phyloP scores from a whole-genome alignment of 805 yeast genomes.

The Nakazawaea populi region DNA sequence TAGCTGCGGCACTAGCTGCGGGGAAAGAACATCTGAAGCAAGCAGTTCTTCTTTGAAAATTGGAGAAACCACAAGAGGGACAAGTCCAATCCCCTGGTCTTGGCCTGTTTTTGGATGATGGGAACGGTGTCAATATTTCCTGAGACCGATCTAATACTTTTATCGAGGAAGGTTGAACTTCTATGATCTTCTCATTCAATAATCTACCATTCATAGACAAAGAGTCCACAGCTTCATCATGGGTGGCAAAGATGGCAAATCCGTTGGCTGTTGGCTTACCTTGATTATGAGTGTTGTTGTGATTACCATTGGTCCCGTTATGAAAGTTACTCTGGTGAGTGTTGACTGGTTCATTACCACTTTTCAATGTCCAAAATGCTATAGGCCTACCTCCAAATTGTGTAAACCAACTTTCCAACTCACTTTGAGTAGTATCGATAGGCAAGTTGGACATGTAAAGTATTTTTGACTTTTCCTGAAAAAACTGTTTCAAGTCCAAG shows the following conservation, averaged over 20 bases:
- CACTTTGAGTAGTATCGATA: conserved; percentile 82
- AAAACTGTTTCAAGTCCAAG: conserved; percentile 65
- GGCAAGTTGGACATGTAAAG: conserved; percentile 77
- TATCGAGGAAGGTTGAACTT: conserved; percentile 82
- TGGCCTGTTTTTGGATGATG: conserved; percentile 78
- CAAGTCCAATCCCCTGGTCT: conserved; percentile 99
- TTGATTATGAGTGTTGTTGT: conserved; percentile 19
- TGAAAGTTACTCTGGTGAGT: neutral
- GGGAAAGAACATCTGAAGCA: conserved; percentile 93
- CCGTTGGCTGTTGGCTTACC: conserved; percentile 58
- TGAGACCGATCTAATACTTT: conserved; percentile 75
- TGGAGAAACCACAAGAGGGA: conserved; percentile 91
- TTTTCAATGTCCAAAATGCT: conserved; percentile 82
- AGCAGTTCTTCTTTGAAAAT: conserved; percentile 89
- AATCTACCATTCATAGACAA: conserved; percentile 73
- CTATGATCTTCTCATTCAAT: conserved; percentile 67
- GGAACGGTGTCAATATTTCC: conserved; percentile 78
- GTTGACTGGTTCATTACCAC: neutral
- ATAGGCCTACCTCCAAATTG: conserved; percentile 82
- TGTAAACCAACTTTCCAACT: conserved; percentile 86
- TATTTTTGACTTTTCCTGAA: conserved; percentile 70
- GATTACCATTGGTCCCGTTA: conserved; percentile 4
- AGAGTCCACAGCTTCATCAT: conserved; percentile 81
- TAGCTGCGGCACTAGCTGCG: conserved; percentile 63
- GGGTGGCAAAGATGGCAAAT: conserved; percentile 77